Base-by-base conservation (phyloP, 2,329 filamentous ascomycete species). In the Catunica adiposa region DNA sequence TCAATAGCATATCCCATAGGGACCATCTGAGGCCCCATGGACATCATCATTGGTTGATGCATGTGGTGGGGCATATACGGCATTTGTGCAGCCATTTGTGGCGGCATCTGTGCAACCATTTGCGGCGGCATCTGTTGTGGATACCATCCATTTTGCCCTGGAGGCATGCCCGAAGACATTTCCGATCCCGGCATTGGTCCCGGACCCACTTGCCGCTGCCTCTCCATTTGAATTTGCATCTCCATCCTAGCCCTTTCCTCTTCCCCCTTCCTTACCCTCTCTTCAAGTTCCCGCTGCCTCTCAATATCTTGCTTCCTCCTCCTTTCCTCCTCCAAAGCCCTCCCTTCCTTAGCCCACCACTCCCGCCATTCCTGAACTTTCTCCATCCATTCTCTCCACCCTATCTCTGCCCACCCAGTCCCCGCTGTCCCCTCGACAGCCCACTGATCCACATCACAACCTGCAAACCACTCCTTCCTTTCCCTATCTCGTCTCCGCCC, bases 391-490 rank as follows among this genome's bases (percentile, higher is more conserved):
- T n/a, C 22, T 1, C 7, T 17, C 14, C 14, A 55, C 3, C 42
- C 54, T 14, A 15, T 42, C 9, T 51, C 22, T 4, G 22, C 17
- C 54, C 54, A 55, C 11, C n/a, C 31, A 11, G 38, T 40, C 22
- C 54, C 54, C 29, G 17, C 54, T n/a, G 54, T 55, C 20, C 11
- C 23, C 29, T 25, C 22, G 23, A 55, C 31, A 26, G 47, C 44
- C 54, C 46, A 40, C n/a, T 53, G 20, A 8, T 58, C 52, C 5
- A 58, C 20, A 4, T 38, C 53, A 23, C 53, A 54, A 2, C 31
- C 17, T 20, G 26, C 44, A 25, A 58, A 55, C 46, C 53, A 58
- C 17, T 58, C 53, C 20, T 23, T 31, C 29, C 40, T 40, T 14
- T 26, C 29, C 15, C 5, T 11, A 11, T 34, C 23, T 38, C 51